Evolutionary conservation across 345 rosid species (phyloP).

Genomic region (Diplotaxis tenuifolia): DNA sequence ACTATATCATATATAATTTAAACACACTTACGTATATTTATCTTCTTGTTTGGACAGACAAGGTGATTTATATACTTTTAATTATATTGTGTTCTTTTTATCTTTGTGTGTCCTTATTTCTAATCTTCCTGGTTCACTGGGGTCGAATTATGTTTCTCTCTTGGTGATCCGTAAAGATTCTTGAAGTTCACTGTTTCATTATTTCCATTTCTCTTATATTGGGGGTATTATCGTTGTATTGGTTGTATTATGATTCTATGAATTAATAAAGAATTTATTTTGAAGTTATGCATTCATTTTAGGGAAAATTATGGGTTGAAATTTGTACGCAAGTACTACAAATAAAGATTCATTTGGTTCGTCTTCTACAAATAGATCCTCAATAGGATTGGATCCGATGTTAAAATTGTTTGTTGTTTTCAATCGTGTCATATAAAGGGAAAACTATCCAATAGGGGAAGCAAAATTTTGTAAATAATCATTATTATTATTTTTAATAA

Average conservation of each 20-base stretch:
- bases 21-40: slow-evolving; percentile 20
- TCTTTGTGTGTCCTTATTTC: slow-evolving; percentile 5
- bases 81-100: slow-evolving; percentile 12
- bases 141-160: slow-evolving; percentile 6
- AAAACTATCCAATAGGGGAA: background rate
- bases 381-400: background rate
- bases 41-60: slow-evolving; percentile 26
- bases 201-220: slow-evolving; percentile 15
- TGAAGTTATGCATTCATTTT: background rate
- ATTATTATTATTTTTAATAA: background rate
- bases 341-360: background rate
- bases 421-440: too few species aligned
- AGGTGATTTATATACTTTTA: slow-evolving; percentile 26
- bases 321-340: background rate
- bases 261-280: slow-evolving; percentile 24
- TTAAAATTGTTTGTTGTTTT: background rate
- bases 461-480: background rate
- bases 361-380: background rate
- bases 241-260: slow-evolving; percentile 33
- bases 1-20: slow-evolving; percentile 14
- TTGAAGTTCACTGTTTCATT: slow-evolving; percentile 18
- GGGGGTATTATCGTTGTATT: slow-evolving; percentile 30
- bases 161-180: slow-evolving; percentile 16
- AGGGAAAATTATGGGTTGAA: background rate
- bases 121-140: slow-evolving; percentile 6